These are phyloP conservation scores for Didymella pinodella DNA, from an alignment of 2,329 filamentous ascomycete genomes.

Conservation along the genomic window DNA sequence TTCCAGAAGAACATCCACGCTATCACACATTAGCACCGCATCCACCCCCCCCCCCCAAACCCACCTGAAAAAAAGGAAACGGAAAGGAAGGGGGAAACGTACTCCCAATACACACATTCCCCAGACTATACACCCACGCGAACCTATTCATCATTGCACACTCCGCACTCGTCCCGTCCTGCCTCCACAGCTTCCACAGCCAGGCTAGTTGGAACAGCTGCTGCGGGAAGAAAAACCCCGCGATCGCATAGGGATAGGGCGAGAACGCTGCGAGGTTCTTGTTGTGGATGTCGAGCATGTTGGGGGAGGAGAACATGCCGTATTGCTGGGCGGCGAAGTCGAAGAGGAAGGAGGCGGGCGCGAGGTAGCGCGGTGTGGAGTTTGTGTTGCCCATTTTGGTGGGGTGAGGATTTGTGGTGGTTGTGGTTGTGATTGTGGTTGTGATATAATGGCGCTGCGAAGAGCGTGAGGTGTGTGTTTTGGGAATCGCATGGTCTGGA, in stretches of 20 bases:
- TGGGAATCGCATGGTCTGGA: constrained; percentile 2
- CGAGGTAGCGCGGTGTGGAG: constrained; percentile 62
- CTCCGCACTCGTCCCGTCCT: constrained; percentile 56
- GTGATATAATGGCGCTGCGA: not conserved
- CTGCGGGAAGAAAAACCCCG: constrained; percentile 68
- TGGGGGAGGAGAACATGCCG: constrained; percentile 64
- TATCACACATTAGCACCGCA: constrained; percentile 27
- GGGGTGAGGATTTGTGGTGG: too few species aligned
- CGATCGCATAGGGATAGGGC: constrained; percentile 67
- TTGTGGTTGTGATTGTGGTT: too few species aligned
- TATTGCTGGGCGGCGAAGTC: constrained; percentile 68
- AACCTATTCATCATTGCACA: constrained; percentile 61
- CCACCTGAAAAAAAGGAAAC: too few species aligned
- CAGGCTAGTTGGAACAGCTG: constrained; percentile 66
- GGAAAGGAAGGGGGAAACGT: too few species aligned
- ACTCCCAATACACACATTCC: constrained; percentile 67
- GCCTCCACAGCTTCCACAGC: constrained; percentile 64
- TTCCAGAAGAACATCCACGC: constrained; percentile 72
- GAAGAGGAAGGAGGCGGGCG: constrained; percentile 63
- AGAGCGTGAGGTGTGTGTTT: constrained; percentile 1
- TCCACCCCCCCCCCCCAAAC: too few species aligned
- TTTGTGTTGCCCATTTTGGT: constrained; percentile 62
- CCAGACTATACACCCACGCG: constrained; percentile 63
- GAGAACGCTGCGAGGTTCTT: constrained; percentile 66
- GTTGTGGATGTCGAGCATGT: constrained; percentile 68